Percentiles rank a stretch among this genome's conserved stretches.
Evolutionary conservation across 352 stramenopile species (phyloP).

Genomic region (Phytophthora hibernalis): DNA sequence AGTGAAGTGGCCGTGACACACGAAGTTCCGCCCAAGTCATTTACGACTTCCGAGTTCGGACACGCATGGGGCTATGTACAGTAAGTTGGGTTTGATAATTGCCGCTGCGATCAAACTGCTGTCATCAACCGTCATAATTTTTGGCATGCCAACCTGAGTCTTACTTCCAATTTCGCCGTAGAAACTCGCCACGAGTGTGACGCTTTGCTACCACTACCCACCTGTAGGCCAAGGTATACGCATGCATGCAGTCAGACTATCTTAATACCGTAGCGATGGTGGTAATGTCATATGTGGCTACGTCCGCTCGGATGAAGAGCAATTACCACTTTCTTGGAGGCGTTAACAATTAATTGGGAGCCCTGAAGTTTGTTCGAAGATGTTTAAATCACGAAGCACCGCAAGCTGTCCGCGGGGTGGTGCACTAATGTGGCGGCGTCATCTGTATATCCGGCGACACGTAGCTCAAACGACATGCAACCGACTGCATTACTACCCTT

Average conservation of each 20-base stretch:
- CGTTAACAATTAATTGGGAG: neutral
- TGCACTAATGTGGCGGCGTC: neutral
- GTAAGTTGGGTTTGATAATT: neutral
- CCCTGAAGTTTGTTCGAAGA: neutral
- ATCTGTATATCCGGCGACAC: neutral
- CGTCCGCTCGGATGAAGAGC: neutral
- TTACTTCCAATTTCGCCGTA: neutral
- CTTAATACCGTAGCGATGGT: neutral
- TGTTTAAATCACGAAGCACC: neutral
- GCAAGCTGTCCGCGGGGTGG: too few relatives aligned
- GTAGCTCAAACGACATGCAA: neutral
- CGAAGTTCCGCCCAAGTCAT: neutral
- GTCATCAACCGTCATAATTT: neutral
- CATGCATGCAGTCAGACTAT: neutral
- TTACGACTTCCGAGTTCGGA: neutral
- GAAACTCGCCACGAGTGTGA: neutral
- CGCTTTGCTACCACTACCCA: neutral
- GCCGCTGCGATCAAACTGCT: neutral
- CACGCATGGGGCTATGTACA: neutral
- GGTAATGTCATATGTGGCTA: neutral
- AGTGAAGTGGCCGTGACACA: neutral
- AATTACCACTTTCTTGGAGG: neutral
- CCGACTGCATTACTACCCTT: neutral
- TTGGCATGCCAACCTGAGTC: neutral
- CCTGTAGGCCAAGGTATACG: neutral